These are phyloP conservation scores for Gomphus bonarii DNA, from an alignment of 1,284 basidiomycete genomes.

Conservation along the genomic window DNA sequence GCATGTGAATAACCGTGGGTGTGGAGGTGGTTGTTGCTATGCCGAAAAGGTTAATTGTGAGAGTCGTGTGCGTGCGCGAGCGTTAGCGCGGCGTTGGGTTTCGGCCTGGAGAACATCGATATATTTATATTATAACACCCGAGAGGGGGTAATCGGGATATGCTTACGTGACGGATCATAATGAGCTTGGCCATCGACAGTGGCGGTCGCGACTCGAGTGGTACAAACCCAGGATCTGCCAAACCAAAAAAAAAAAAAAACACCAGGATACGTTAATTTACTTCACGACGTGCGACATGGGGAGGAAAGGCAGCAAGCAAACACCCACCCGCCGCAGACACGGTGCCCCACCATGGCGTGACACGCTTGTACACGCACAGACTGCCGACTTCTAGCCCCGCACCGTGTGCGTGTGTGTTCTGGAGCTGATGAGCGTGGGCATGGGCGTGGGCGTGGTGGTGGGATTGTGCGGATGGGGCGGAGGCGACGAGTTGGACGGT, in stretches of 20 bases:
- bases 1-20: no score
- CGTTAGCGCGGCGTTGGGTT: slow-evolving; percentile 6
- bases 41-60: not conserved
- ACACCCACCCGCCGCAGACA: slow-evolving; percentile 6
- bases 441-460: not conserved
- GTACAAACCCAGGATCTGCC: slow-evolving; percentile 1
- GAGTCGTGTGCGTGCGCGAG: slow-evolving; percentile 6
- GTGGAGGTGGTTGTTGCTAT: no score
- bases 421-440: no score
- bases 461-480: not conserved
- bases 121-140: no score
- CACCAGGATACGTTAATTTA: not conserved
- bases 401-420: not conserved
- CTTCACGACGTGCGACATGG: not conserved
- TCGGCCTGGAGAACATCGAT: not conserved
- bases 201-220: slow-evolving; percentile 6
- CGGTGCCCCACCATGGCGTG: slow-evolving; percentile 4
- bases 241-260: no score
- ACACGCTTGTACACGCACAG: slow-evolving; percentile 5
- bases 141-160: not conserved
- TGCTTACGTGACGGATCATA: slow-evolving; percentile 9
- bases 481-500: slow-evolving; percentile 9
- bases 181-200: slow-evolving; percentile 10
- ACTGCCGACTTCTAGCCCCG: slow-evolving; percentile 5
- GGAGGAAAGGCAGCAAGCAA: not conserved